These are phyloP conservation scores for Stephania japonica DNA, from an alignment of 164 flowering plant species.

Conservation along the genomic window DNA sequence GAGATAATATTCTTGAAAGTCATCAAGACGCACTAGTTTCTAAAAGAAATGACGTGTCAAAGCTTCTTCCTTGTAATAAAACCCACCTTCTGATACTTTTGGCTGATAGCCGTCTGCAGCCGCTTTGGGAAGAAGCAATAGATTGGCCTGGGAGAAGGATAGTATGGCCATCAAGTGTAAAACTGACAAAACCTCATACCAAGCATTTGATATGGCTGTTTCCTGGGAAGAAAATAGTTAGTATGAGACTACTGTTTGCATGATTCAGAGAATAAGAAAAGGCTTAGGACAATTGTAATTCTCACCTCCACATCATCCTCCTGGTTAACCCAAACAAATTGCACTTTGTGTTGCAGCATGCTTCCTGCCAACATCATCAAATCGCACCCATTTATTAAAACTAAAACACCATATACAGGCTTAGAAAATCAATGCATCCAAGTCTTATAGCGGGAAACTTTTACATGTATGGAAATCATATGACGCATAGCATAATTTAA, in stretches of 20 bases:
- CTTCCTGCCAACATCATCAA: slow-evolving; percentile 45
- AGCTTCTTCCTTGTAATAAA: background rate
- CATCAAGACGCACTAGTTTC: background rate
- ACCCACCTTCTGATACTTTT: slow-evolving; percentile 51
- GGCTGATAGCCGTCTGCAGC: slow-evolving; percentile 81
- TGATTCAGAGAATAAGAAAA: background rate
- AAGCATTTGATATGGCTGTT: slow-evolving; percentile 73
- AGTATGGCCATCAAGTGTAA: slow-evolving; percentile 91
- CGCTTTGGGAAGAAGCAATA: slow-evolving; percentile 78
- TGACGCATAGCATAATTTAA: background rate
- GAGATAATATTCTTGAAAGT: background rate
- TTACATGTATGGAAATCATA: background rate
- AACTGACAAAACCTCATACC: slow-evolving; percentile 93
- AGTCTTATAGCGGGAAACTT: background rate
- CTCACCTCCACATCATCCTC: slow-evolving; percentile 86
- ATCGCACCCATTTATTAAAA: background rate
- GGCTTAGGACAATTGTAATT: background rate
- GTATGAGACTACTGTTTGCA: slow-evolving; percentile 12
- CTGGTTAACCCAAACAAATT: slow-evolving; percentile 89
- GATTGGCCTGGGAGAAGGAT: slow-evolving; percentile 76
- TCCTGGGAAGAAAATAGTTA: slow-evolving; percentile 49
- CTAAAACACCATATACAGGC: background rate
- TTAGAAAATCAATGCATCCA: background rate
- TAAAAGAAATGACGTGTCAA: background rate
- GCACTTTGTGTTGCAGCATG: slow-evolving; percentile 66